These are phyloP conservation scores for Mycena sanguinolenta DNA, from an alignment of 768 basidiomycete genomes.

Conservation along the genomic window DNA sequence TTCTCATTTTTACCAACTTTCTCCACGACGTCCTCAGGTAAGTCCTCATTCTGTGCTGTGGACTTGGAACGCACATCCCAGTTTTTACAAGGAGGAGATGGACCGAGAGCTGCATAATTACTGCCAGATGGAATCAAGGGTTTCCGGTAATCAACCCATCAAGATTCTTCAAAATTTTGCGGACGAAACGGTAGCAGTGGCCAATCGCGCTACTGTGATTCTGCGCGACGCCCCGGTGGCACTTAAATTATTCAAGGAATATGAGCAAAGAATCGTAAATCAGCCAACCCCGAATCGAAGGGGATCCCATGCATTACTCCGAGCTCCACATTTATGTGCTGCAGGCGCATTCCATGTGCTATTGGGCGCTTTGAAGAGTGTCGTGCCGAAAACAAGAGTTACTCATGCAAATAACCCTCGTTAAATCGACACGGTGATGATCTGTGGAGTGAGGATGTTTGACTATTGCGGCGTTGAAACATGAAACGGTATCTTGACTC, in stretches of 20 bases:
- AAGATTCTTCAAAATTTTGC: constrained; percentile 20
- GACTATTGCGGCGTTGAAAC: too few species aligned
- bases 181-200: constrained; percentile 16
- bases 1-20: constrained; percentile 21
- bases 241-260: constrained; percentile 17
- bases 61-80: background rate
- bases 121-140: constrained; percentile 17
- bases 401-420: too few species aligned
- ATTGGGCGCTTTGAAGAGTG: too few species aligned
- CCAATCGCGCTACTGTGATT: constrained; percentile 17
- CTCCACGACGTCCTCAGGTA: constrained; percentile 23
- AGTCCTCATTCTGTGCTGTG: background rate
- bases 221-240: constrained; percentile 1
- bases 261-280: constrained; percentile 27
- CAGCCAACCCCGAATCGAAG: too few species aligned
- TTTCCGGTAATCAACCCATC: constrained; percentile 16
- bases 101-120: constrained; percentile 21
- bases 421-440: too few species aligned
- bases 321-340: too few species aligned
- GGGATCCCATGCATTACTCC: too few species aligned
- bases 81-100: constrained; percentile 24
- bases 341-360: too few species aligned
- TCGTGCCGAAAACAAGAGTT: too few species aligned
- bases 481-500: too few species aligned
- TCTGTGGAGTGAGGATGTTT: too few species aligned